A percentile compares a stretch with the other conserved stretches of the same genome.
Conservation (phyloP, 306 rosid genomes). For the Fragaria nilgerrensis region DNA sequence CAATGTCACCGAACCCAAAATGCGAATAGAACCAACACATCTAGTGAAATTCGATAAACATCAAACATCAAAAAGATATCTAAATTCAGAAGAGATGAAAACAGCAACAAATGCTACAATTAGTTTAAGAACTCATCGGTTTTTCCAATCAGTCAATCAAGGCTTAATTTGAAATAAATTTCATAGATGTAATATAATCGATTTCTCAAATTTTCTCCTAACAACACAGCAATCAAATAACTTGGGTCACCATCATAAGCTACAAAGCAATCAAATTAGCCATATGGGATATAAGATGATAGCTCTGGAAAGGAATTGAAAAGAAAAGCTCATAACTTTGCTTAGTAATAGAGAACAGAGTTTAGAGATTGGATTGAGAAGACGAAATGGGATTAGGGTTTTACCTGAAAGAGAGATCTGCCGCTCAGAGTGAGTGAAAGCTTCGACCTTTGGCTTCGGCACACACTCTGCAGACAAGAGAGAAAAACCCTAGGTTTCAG, state of each 20-base stretch:
- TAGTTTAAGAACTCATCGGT: not conserved
- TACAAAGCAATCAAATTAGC: not conserved
- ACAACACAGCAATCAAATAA: not conserved
- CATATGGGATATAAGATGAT: not conserved
- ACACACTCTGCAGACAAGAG: not conserved
- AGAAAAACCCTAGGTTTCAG: not conserved
- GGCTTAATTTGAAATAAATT: not conserved
- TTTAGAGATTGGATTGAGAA: not conserved
- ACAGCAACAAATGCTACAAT: not conserved
- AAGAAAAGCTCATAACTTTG: not conserved
- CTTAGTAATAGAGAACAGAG: no score
- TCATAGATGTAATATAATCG: no score
- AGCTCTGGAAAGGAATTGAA: not conserved
- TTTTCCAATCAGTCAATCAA: not conserved
- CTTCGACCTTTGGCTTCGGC: slow-evolving; percentile 1
- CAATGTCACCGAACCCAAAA: not conserved
- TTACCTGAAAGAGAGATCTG: slow-evolving; percentile 13
- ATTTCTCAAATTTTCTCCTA: not conserved
- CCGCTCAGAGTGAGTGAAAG: slow-evolving; percentile 9
- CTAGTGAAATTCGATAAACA: not conserved
- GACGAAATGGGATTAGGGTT: not conserved
- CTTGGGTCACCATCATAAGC: not conserved
- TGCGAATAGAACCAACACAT: not conserved
- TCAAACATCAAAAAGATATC: not conserved
- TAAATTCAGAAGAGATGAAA: not conserved